These are phyloP conservation scores for Eutrema heterophyllum DNA, from an alignment of 345 rosid genomes.

Conservation along the genomic window DNA sequence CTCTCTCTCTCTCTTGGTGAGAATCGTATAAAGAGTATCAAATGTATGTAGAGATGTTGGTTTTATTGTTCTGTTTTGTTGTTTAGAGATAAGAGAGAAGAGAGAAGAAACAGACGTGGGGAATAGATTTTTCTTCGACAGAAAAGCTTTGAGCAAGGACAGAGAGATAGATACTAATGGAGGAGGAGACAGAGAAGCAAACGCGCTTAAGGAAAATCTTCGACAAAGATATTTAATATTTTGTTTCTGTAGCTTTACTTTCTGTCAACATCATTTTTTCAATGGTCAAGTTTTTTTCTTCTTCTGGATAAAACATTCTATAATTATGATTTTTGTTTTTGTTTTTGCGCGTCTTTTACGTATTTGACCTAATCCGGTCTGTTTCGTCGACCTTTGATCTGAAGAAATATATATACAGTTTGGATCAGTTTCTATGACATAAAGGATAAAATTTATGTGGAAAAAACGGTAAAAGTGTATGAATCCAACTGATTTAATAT, in stretches of 20 bases:
- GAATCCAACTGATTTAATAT: neutral
- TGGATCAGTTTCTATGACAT: neutral
- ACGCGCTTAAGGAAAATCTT: constrained; percentile 28
- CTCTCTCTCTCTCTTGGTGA: no score
- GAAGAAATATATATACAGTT: neutral
- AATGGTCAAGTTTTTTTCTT: neutral
- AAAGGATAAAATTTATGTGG: neutral
- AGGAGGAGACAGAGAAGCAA: constrained; percentile 33
- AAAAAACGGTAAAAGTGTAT: neutral
- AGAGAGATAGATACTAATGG: constrained; percentile 17
- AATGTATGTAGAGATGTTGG: neutral
- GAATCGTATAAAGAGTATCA: no score
- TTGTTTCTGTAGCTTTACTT: neutral
- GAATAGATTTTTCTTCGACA: constrained; percentile 2
- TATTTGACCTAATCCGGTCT: constrained; percentile 12
- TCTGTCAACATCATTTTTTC: constrained; percentile 11
- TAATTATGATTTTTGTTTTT: neutral
- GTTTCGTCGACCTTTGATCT: neutral
- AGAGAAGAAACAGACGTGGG: constrained; percentile 22
- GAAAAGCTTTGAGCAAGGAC: constrained; percentile 18
- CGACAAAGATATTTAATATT: neutral
- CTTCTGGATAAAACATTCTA: constrained; percentile 14
- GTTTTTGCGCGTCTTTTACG: constrained; percentile 3
- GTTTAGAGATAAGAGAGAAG: neutral
- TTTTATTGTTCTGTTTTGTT: neutral